These are phyloP conservation scores for Syncephalastrum racemosum DNA, from an alignment of 371 early-diverging fungal species.

Conservation along the genomic window DNA sequence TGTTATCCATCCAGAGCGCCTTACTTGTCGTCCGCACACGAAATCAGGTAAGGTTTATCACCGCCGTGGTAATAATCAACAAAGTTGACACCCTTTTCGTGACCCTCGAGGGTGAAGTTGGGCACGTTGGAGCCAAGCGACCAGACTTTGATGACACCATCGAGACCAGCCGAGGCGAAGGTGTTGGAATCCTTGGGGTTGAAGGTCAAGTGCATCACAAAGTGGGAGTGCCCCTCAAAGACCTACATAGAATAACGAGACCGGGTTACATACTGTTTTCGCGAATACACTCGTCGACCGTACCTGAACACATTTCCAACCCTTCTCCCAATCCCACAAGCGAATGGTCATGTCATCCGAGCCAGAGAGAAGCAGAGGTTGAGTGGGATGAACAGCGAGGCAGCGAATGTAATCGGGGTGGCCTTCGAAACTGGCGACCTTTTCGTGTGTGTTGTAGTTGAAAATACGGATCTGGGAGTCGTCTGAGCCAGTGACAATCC, in stretches of 20 bases:
- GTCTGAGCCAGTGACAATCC: constrained; percentile 97
- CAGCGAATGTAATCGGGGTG: constrained; percentile 98
- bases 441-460: constrained; percentile 99
- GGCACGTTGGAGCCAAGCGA: constrained; percentile 78
- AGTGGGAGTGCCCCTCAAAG: constrained; percentile 98
- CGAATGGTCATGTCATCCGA: constrained; percentile 99
- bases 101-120: constrained; percentile 94
- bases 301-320: constrained; percentile 93
- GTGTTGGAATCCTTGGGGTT: constrained; percentile 97
- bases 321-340: constrained; percentile 99
- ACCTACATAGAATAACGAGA: constrained; percentile 39
- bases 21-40: constrained; percentile 89
- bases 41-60: constrained; percentile 93
- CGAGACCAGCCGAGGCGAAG: constrained; percentile 92
- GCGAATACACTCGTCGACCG: not conserved
- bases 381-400: constrained; percentile 96
- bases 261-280: not conserved
- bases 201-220: constrained; percentile 96
- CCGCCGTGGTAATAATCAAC: constrained; percentile 94
- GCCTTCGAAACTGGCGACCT: constrained; percentile 95
- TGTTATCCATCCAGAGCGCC: constrained; percentile 9
- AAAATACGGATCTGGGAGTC: constrained; percentile 97
- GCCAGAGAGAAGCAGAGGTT: constrained; percentile 89
- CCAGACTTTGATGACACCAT: constrained; percentile 94
- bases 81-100: constrained; percentile 92